These are phyloP conservation scores for Pelargonium fulgidum DNA, from an alignment of 441 rosid species.

Conservation along the genomic window DNA sequence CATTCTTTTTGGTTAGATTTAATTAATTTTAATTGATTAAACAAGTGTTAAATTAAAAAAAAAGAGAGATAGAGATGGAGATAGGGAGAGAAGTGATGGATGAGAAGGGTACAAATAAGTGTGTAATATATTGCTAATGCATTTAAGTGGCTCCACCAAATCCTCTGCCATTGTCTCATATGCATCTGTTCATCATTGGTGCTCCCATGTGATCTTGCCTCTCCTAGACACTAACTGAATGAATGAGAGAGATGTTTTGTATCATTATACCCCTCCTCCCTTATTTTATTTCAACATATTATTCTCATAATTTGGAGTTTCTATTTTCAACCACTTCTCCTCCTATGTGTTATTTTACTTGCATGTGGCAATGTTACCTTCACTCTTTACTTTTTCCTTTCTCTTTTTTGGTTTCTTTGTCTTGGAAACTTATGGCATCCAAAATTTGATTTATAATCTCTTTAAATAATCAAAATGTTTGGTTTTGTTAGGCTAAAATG, in stretches of 20 bases:
- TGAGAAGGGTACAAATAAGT: conserved; percentile 28
- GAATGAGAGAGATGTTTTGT: conserved; percentile 8
- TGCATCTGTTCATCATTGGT: conserved; percentile 35
- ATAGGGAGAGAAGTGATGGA: conserved; percentile 10
- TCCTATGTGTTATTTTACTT: too few relatives aligned
- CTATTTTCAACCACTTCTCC: not conserved
- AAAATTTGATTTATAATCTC: too few relatives aligned
- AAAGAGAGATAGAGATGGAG: not conserved
- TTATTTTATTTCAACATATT: not conserved
- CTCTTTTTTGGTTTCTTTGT: too few relatives aligned
- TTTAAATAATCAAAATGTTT: too few relatives aligned
- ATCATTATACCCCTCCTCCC: conserved; percentile 8
- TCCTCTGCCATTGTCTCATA: conserved; percentile 60
- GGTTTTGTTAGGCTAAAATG: too few relatives aligned
- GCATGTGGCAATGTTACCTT: too few relatives aligned
- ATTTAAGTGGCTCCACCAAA: conserved; percentile 60
- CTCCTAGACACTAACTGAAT: conserved; percentile 16
- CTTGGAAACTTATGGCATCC: too few relatives aligned
- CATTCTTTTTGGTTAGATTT: conserved; percentile 29
- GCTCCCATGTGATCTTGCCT: conserved; percentile 56
- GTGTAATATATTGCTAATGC: conserved; percentile 21
- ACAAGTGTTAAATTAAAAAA: conserved; percentile 3
- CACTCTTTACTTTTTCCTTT: too few relatives aligned
- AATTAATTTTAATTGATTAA: not conserved
- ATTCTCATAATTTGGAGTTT: not conserved